A percentile compares a stretch with the other conserved stretches of the same genome.
Conservation (phyloP, 2,329 filamentous ascomycete species). For the Hymenoscyphus repandus region DNA sequence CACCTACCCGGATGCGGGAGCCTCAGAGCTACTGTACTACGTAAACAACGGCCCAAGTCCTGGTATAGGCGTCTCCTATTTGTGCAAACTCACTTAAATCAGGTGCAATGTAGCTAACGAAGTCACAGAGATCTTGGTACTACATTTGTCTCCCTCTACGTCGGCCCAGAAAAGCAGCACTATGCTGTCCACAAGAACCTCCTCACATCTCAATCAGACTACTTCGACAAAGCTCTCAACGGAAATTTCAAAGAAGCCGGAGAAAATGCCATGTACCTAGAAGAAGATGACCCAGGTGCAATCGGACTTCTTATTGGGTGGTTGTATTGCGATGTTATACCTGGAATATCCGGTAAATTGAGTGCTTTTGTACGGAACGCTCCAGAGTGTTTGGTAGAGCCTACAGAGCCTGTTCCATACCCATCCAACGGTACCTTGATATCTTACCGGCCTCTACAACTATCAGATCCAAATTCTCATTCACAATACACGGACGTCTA, state of each 20-base stretch:
- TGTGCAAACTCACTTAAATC: no score
- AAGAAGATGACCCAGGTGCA: constrained; percentile 15
- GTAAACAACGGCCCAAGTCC: no score
- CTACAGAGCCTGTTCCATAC: not conserved
- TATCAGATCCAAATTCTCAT: not conserved
- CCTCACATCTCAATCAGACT: constrained; percentile 19
- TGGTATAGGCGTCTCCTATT: no score
- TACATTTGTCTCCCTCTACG: constrained; percentile 18
- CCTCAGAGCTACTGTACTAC: no score
- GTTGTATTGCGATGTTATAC: no score
- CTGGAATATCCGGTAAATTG: no score
- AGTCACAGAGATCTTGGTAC: constrained; percentile 20
- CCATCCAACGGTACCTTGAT: not conserved
- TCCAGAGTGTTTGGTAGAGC: no score
- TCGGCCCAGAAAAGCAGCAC: constrained; percentile 16
- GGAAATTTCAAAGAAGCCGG: constrained; percentile 19
- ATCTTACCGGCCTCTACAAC: not conserved
- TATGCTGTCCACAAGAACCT: constrained; percentile 24
- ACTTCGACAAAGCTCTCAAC: constrained; percentile 23
- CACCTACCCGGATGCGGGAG: no score
- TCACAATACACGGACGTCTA: not conserved
- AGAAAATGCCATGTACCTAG: constrained; percentile 14
- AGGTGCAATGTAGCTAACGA: no score
- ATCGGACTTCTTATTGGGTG: constrained; percentile 19
- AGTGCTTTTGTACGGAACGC: no score